These are phyloP conservation scores for Wickerhamiella bombiphila DNA, from an alignment of 805 yeast species.

Conservation along the genomic window DNA sequence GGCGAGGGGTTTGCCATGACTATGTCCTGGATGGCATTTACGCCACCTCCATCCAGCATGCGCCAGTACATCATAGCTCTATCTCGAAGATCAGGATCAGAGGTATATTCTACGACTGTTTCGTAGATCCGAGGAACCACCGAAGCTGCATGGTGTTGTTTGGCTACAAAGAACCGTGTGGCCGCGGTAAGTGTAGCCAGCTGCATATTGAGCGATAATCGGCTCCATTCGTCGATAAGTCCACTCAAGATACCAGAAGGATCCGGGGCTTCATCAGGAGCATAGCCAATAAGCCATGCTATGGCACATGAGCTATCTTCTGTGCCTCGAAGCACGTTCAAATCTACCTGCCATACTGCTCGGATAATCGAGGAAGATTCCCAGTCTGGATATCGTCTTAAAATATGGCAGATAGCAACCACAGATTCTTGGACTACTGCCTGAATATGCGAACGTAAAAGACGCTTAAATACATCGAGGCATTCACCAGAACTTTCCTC, in stretches of 20 bases:
- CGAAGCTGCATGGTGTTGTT: constrained; percentile 35
- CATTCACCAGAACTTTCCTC: constrained; percentile 48
- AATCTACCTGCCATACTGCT: background rate
- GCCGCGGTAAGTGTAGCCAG: constrained; percentile 57
- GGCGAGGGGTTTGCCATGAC: constrained; percentile 47
- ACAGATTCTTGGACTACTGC: constrained; percentile 70
- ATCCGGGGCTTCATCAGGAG: constrained; percentile 34
- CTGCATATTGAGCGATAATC: constrained; percentile 64
- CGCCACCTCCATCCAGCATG: constrained; percentile 26
- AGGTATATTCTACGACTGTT: constrained; percentile 55
- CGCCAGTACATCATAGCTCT: constrained; percentile 82
- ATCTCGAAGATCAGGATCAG: constrained; percentile 77
- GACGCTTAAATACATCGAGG: constrained; percentile 43
- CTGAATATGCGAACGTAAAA: constrained; percentile 50
- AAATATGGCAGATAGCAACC: constrained; percentile 58
- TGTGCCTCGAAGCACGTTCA: constrained; percentile 28
- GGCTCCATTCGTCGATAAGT: constrained; percentile 34
- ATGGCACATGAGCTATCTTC: constrained; percentile 63
- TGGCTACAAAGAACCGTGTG: constrained; percentile 48
- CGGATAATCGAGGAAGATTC: background rate
- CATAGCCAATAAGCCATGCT: constrained; percentile 76
- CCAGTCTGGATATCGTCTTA: constrained; percentile 51
- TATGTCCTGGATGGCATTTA: constrained; percentile 33
- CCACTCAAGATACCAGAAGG: constrained; percentile 30
- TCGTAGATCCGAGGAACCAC: constrained; percentile 46